Base-by-base conservation (phyloP, 2,329 filamentous ascomycete species). In the Rugonectria rugulosa region DNA sequence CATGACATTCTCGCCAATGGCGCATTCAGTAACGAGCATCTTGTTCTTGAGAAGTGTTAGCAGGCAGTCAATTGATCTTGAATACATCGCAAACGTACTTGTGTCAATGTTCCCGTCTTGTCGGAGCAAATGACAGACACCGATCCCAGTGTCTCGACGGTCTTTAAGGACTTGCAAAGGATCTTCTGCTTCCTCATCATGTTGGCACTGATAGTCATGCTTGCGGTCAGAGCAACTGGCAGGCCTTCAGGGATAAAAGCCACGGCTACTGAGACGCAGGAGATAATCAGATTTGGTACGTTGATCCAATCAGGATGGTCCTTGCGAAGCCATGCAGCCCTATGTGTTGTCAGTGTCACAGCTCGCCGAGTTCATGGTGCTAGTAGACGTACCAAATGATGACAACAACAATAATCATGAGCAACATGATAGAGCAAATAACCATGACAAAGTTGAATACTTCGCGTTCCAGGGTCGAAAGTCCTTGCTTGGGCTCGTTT, bases 161-260 rank as follows among this genome's bases (percentile, higher is more conserved):
- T 92, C 73, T 90, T 90, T 41, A 93, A 78, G 0, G 87, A 90
- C 74, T 92, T 92, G 84, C 89, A 92, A 8, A 92, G 80, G 37
- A 92, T 86, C 68, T 89, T 88, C 71, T 92, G 88, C 73, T 88
- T 87, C 60, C 81, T 81, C 90, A 93, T 92, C 63, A 90, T 81
- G 60, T 88, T 90, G 17, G 90, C 89, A 1, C 85, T 88, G 56
- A 93, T 92, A 0, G 89, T 92, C 60, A 93, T 77, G 15, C 86
- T 88, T 1, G 86, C 84, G 0, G 88, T 88, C 29, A 91, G 74
- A 1, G 88, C 88, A 45, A 91, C 87, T 0, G 88, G 88, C 0
- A 91, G 75, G 6, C 88, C 88, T 72, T 92, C 89, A 0, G 90
- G 89, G 12, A 92, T 90, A 68, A 91, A 91, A 1, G 89, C 89